Evolutionary conservation across 2,329 filamentous ascomycete genomes (phyloP).

Genomic region (Apiospora kogelbergensis): DNA sequence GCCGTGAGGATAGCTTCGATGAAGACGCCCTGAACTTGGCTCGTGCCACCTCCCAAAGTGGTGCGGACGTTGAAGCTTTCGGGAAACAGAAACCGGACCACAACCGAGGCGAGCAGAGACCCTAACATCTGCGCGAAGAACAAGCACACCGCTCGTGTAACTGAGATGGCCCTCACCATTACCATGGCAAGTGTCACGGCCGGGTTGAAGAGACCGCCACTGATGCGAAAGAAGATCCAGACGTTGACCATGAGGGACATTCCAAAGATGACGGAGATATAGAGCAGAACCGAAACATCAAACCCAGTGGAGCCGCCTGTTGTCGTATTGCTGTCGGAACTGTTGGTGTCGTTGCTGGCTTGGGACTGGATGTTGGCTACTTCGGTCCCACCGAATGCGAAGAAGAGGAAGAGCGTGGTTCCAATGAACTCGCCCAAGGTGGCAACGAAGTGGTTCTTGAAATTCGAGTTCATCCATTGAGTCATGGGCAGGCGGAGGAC

Average conservation of each 20-base stretch:
- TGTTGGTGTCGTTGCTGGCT: conserved; percentile 10
- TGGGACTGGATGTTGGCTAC: conserved; percentile 36
- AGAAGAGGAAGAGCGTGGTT: conserved; percentile 44
- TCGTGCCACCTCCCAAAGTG: conserved; percentile 42
- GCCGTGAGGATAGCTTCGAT: conserved; percentile 57
- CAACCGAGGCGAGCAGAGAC: conserved; percentile 29
- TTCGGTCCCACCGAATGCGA: conserved; percentile 42
- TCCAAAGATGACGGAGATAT: conserved; percentile 34
- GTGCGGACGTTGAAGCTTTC: conserved; percentile 47
- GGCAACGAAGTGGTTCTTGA: conserved; percentile 45
- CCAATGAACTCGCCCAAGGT: conserved; percentile 39
- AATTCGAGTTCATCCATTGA: conserved; percentile 46
- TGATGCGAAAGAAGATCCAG: conserved; percentile 41
- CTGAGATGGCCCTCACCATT: conserved; percentile 15
- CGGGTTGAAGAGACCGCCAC: conserved; percentile 24
- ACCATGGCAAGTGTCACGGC: conserved; percentile 22
- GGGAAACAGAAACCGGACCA: conserved; percentile 43
- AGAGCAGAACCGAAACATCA: conserved; percentile 25
- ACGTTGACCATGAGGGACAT: conserved; percentile 36
- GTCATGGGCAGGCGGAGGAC: conserved; percentile 45
- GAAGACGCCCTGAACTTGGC: conserved; percentile 49
- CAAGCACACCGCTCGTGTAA: conserved; percentile 14
- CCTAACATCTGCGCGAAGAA: conserved; percentile 19
- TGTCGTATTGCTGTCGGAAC: conserved; percentile 17
- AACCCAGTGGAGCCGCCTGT: conserved; percentile 19